phyloP scores from a whole-genome alignment of 225 moss, liverwort and hornwort genomes.

The Physcomitrium patens region DNA sequence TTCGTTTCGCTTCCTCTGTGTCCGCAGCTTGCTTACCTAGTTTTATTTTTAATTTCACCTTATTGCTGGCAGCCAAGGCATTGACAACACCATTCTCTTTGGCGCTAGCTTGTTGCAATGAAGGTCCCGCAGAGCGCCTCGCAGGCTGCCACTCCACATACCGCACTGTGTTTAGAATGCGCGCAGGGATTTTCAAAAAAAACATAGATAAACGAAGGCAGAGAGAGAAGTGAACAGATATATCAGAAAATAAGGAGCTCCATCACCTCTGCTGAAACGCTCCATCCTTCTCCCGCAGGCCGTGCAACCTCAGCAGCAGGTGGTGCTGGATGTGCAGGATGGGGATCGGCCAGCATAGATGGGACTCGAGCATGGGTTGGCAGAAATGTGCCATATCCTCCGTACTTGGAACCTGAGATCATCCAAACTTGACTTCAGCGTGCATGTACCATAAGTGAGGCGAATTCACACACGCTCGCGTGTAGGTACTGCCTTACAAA shows the following conservation, averaged over 20 bases:
- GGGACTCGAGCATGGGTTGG: conserved; percentile 85
- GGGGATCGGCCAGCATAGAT: conserved; percentile 60
- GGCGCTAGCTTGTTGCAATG: conserved; percentile 33
- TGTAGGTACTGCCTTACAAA: conserved; percentile 21
- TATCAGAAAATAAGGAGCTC: conserved; percentile 20
- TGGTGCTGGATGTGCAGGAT: conserved; percentile 38
- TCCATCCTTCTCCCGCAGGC: conserved; percentile 47
- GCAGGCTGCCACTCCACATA: conserved; percentile 64
- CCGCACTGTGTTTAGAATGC: conserved; percentile 32
- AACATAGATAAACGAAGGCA: neutral
- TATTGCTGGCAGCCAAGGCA: conserved; percentile 37
- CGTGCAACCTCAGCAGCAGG: conserved; percentile 60
- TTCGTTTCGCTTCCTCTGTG: conserved; percentile 56
- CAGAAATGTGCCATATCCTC: conserved; percentile 94
- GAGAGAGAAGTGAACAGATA: neutral
- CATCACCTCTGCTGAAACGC: conserved; percentile 69
- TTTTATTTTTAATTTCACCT: conserved; percentile 55
- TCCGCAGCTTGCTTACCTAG: conserved; percentile 40
- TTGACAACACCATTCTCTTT: conserved; percentile 61
- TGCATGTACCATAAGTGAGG: conserved; percentile 22
- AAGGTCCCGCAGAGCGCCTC: conserved; percentile 54
- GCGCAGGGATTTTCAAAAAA: conserved; percentile 18
- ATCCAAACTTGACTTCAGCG: conserved; percentile 46
- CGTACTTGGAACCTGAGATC: conserved; percentile 75
- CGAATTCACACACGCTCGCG: too few species aligned